Evolutionary conservation across 306 rosid genomes (phyloP), one percentile per base, ranked within the genome.

Genomic region (Quercus glauca): DNA sequence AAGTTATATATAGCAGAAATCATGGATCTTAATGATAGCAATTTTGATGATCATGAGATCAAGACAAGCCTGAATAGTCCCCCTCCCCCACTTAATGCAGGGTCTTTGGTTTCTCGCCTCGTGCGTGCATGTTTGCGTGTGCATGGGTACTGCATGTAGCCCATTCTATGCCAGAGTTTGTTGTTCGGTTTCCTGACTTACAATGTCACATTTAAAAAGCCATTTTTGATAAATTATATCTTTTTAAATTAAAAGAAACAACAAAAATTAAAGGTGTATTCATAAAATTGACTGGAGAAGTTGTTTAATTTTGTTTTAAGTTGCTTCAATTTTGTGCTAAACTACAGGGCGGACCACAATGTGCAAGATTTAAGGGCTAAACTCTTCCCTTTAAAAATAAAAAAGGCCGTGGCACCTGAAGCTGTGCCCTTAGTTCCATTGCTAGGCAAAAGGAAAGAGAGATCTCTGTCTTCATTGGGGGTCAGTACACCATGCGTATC

Each of bases 301-400:
- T 17, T 23, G 17, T 67, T 51, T 55, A 49, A 55, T 75, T 41
- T 67, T 65, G 79, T 76, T 43, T 43, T 52, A 51, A 7, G 79
- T 4, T 73, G 31, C 10, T 19, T 23, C 51, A 9, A 18, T 59
- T 45, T 76, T 43, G 78, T 74, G 33, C 31, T 63, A 56, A 73
- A 82, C 21, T 72, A 37, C 91, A 92, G 97, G 87, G 1, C 78
- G 1, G 97, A 92, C 76, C 69, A 71, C 45, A 55, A 2, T 68
- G 65, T 77, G 51, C 87, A 83, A 82, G 77, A 29, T 43, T 35
- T 92, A 78, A 85, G 83, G 73, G 79, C 57, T 14, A 89, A 73
- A 69, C 10, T 92, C 71, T 65, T 90, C 74, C 83, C 86, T 9
- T 0, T 6, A 43, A 68, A 67, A 75, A 82, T 19, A 14, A 58